Evolutionary conservation across 2,329 filamentous ascomycete species (phyloP).

Genomic region (Phyllosticta citribraziliensis): DNA sequence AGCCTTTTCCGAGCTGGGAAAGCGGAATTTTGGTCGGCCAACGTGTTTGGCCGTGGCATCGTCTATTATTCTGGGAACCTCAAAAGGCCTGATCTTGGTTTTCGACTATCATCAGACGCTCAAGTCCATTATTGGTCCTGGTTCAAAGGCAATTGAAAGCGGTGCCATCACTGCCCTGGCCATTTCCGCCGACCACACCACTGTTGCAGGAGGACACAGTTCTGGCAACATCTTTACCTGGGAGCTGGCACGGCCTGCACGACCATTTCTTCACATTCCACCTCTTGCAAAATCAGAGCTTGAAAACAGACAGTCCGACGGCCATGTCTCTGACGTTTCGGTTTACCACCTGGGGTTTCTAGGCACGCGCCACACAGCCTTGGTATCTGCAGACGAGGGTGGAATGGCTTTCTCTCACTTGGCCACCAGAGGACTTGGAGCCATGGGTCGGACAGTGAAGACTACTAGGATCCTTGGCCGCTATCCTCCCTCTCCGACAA

Average conservation of each 20-base stretch:
- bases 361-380: slow-evolving; percentile 82
- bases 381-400: slow-evolving; percentile 87
- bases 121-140: slow-evolving; percentile 86
- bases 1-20: slow-evolving; percentile 85
- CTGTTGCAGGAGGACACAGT: slow-evolving; percentile 80
- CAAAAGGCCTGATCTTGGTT: slow-evolving; percentile 86
- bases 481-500: slow-evolving; percentile 64
- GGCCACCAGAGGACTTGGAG: slow-evolving; percentile 79
- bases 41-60: slow-evolving; percentile 85
- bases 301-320: slow-evolving; percentile 61
- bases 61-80: slow-evolving; percentile 81
- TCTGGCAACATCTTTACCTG: slow-evolving; percentile 93
- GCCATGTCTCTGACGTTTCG: slow-evolving; percentile 67
- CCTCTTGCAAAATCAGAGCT: slow-evolving; percentile 59
- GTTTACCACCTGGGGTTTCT: slow-evolving; percentile 91
- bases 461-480: slow-evolving; percentile 84
- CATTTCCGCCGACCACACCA: slow-evolving; percentile 87
- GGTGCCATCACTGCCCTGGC: slow-evolving; percentile 80
- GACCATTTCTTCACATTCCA: slow-evolving; percentile 80
- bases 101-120: slow-evolving; percentile 97
- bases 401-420: slow-evolving; percentile 99
- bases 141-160: slow-evolving; percentile 88
- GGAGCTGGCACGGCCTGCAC: slow-evolving; percentile 74
- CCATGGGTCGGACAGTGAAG: slow-evolving; percentile 76
- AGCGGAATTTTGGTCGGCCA: slow-evolving; percentile 82